Percentiles rank a stretch among this genome's conserved stretches.
These are phyloP conservation scores for Diaporthe sp. DNA, from an alignment of 2,329 filamentous ascomycete species.

Conservation along the genomic window DNA sequence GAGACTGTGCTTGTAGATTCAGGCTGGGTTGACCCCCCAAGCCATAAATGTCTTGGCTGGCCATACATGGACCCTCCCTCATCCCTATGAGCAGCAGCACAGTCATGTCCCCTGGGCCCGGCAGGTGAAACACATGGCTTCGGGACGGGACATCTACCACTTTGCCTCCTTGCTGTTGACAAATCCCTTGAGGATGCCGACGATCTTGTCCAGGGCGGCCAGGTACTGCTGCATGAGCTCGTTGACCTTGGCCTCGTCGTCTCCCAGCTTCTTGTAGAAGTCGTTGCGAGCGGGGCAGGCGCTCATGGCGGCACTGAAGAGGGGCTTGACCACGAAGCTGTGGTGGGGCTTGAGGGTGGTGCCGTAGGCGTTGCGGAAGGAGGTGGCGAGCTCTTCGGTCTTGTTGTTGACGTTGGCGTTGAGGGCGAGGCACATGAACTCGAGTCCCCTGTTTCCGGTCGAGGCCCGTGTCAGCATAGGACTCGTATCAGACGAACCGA, in stretches of 20 bases:
- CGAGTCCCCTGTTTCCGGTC: constrained; percentile 74
- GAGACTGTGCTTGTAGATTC: constrained; percentile 21
- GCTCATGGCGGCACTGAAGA: constrained; percentile 93
- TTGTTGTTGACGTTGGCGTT: constrained; percentile 78
- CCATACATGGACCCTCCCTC: not conserved
- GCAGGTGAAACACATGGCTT: not conserved
- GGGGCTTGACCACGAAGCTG: constrained; percentile 86
- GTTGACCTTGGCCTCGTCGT: constrained; percentile 68
- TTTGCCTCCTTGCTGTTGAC: constrained; percentile 66
- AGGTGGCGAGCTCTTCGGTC: constrained; percentile 80
- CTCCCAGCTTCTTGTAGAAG: constrained; percentile 90
- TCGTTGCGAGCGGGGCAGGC: constrained; percentile 93
- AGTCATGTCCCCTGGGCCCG: not conserved
- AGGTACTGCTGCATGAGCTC: constrained; percentile 78
- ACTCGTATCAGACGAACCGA: constrained; percentile 19
- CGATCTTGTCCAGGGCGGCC: constrained; percentile 78
- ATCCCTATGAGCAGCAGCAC: not conserved
- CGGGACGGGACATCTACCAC: constrained; percentile 53
- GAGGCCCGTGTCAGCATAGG: constrained; percentile 23
- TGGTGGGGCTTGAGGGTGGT: constrained; percentile 92
- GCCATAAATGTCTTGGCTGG: not conserved
- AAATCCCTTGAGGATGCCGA: constrained; percentile 78
- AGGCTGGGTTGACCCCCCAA: not conserved
- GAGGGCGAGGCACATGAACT: constrained; percentile 91
- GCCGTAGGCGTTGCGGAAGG: constrained; percentile 88